Percentiles rank a stretch among this genome's conserved stretches.
phyloP scores from a whole-genome alignment of 2,329 filamentous ascomycete species.

The Clarireedia hainanense region DNA sequence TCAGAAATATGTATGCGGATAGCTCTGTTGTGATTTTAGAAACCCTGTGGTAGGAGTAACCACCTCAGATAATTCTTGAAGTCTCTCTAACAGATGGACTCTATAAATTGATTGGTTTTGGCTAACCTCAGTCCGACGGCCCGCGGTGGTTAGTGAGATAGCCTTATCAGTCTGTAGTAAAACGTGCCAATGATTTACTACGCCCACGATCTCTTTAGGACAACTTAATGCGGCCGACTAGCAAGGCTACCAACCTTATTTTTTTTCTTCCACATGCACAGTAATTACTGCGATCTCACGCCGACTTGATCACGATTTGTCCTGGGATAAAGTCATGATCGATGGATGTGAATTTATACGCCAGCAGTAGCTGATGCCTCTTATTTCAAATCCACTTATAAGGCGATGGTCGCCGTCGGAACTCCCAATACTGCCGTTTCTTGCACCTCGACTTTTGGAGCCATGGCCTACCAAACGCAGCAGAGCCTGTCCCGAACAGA shows the following conservation, averaged over 20 bases:
- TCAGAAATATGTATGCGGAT: too few species aligned
- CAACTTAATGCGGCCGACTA: background rate
- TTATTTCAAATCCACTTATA: conserved; percentile 18
- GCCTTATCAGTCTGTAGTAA: too few species aligned
- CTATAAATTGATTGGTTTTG: background rate
- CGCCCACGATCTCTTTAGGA: too few species aligned
- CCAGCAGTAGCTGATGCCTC: conserved; percentile 27
- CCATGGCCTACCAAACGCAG: conserved; percentile 24
- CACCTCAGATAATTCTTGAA: conserved; percentile 3
- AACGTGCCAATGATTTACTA: too few species aligned
- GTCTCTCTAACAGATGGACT: background rate
- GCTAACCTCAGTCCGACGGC: conserved; percentile 1
- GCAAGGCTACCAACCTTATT: background rate
- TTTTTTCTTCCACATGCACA: conserved; percentile 1
- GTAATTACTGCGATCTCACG: background rate
- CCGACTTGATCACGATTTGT: background rate
- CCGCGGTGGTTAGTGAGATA: too few species aligned
- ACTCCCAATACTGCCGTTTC: conserved; percentile 27
- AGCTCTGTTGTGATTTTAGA: background rate
- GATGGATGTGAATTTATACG: conserved; percentile 10
- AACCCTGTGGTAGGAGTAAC: background rate
- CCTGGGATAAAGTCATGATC: background rate
- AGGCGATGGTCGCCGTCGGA: conserved; percentile 25
- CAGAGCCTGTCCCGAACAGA: conserved; percentile 6
- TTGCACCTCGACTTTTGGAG: conserved; percentile 28